A percentile compares a stretch with the other conserved stretches of the same genome.
phyloP scores from a whole-genome alignment of 768 basidiomycete genomes.

The Tricholoma terreum region DNA sequence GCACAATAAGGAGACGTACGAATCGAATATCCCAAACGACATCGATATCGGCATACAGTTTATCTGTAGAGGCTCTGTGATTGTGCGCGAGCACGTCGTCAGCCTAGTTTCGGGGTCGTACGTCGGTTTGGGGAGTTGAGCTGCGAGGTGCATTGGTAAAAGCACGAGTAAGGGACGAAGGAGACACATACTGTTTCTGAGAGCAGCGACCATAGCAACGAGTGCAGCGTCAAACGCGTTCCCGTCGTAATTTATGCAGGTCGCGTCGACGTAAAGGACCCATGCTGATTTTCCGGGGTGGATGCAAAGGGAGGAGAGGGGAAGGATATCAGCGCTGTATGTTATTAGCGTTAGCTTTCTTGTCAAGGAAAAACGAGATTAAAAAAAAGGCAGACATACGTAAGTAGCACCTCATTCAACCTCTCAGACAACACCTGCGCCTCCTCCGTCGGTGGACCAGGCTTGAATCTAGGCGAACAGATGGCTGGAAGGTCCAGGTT shows the following conservation, averaged over 20 bases:
- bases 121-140: constrained; percentile 64
- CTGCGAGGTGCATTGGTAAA: constrained; percentile 37
- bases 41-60: constrained; percentile 44
- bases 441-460: constrained; percentile 93
- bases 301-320: constrained; percentile 73
- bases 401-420: constrained; percentile 71
- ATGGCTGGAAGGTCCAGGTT: constrained; percentile 93
- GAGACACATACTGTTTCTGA: constrained; percentile 69
- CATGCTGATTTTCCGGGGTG: constrained; percentile 78
- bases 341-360: too few relatives aligned
- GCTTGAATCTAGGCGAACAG: constrained; percentile 91
- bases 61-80: constrained; percentile 45
- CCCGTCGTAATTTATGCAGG: constrained; percentile 97
- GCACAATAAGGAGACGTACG: constrained; percentile 43
- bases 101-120: constrained; percentile 66
- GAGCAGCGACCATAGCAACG: constrained; percentile 81
- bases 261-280: constrained; percentile 93
- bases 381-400: constrained; percentile 43
- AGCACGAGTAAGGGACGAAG: neutral
- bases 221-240: constrained; percentile 91
- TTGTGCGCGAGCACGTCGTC: constrained; percentile 58
- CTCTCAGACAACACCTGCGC: constrained; percentile 88
- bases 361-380: too few relatives aligned
- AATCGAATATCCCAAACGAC: constrained; percentile 82
- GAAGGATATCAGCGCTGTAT: constrained; percentile 61